Evolutionary conservation across 257 asterid genomes (phyloP), one percentile per base, ranked within the genome.

Genomic region (Jacaranda mimosifolia): DNA sequence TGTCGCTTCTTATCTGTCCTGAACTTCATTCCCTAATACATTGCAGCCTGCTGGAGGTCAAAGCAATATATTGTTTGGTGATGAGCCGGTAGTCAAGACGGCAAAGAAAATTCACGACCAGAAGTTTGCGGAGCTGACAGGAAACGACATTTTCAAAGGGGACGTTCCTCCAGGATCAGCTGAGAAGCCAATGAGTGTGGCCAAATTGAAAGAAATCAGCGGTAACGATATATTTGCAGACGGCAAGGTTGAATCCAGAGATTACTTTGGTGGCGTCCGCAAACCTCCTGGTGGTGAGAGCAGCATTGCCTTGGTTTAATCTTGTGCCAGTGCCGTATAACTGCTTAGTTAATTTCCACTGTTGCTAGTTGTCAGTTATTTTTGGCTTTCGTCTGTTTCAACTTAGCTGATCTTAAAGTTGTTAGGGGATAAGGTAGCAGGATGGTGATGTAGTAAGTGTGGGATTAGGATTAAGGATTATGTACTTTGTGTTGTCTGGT

Each of bases 11-110:
- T 1, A 17, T 17, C 53, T 43, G 9, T 6, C 46, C 36, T 12
- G 4, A 77, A 18, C 21, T 19, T 53, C 21, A 17, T 38, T 55
- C 42, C 60, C 45, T 66, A 73, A 38, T 48, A 5, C 12, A 4
- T 72, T 82, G 67, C 85, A 94, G 98, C 98, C 97, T 65, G 97
- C 98, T 21, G 97, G 97, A 63, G 98, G 97, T 59, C 97, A 92
- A 63, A 94, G 97, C 71, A 94, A 85, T 78, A 92, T 94, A 56
- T 43, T 88, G 63, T 94, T 89, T 63, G 97, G 97, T 5, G 98
- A 91, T 3, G 95, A 91, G 40, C 91, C 98, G 0, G 91, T 69
- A 66, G 88, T 85, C 56, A 90, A 86, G 80, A 81, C 91, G 15
- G 45, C 90, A 0, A 91, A 88, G 87, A 94, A 92, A 77, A 88